A percentile compares a stretch with the other conserved stretches of the same genome.
These are phyloP conservation scores for Escovopsis weberi DNA, from an alignment of 2,329 filamentous ascomycete species.

Conservation along the genomic window DNA sequence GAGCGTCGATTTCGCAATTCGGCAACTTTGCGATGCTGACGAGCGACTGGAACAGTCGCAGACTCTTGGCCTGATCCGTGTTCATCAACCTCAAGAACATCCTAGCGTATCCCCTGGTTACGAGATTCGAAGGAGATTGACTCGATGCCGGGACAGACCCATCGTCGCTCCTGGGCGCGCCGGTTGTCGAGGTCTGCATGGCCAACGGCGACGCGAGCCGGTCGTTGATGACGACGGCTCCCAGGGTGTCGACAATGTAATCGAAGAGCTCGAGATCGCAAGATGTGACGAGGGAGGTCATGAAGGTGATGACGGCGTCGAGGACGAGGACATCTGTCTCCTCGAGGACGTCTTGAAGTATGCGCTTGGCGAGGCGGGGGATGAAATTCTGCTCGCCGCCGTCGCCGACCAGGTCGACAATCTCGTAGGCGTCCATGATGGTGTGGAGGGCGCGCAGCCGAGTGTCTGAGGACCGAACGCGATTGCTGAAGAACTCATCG, in stretches of 20 bases:
- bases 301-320: slow-evolving; percentile 48
- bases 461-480: slow-evolving; percentile 43
- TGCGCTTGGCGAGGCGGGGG: slow-evolving; percentile 41
- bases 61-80: slow-evolving; percentile 47
- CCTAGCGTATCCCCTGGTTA: slow-evolving; percentile 54
- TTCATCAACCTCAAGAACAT: slow-evolving; percentile 66
- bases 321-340: slow-evolving; percentile 54
- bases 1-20: slow-evolving; percentile 50
- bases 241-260: slow-evolving; percentile 38
- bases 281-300: slow-evolving; percentile 48
- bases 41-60: slow-evolving; percentile 46
- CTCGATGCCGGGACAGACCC: slow-evolving; percentile 13
- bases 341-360: slow-evolving; percentile 44
- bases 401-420: slow-evolving; percentile 43
- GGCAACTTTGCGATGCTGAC: slow-evolving; percentile 47
- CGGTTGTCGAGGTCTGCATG: slow-evolving; percentile 1
- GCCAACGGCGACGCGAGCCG: slow-evolving; percentile 27
- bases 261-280: slow-evolving; percentile 45
- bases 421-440: slow-evolving; percentile 44
- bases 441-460: slow-evolving; percentile 47
- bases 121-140: slow-evolving; percentile 52
- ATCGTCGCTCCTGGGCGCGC: not conserved
- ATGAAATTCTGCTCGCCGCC: slow-evolving; percentile 44
- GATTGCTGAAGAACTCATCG: slow-evolving; percentile 48
- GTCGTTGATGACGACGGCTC: slow-evolving; percentile 34